These are phyloP conservation scores for Phialocephala subalpina DNA, from an alignment of 2,329 filamentous ascomycete genomes.

Conservation along the genomic window DNA sequence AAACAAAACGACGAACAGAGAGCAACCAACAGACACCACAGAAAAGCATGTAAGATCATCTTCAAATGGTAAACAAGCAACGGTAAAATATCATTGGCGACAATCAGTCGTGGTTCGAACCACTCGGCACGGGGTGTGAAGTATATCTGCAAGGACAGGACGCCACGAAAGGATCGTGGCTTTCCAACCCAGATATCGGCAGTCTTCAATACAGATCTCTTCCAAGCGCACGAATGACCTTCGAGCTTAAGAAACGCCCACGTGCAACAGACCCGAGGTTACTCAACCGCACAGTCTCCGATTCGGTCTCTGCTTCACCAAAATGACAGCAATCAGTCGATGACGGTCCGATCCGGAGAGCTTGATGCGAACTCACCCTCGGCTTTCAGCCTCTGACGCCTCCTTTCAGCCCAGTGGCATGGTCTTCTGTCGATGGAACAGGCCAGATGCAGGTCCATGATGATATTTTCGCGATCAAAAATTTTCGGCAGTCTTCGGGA, in stretches of 20 bases:
- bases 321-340: not conserved
- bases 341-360: conserved; percentile 4
- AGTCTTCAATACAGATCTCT: not conserved
- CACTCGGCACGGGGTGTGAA: not conserved
- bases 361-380: not conserved
- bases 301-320: not conserved
- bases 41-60: not conserved
- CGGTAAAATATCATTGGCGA: not conserved
- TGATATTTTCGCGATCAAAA: not conserved
- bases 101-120: not conserved
- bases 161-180: not conserved
- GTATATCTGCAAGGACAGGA: not conserved
- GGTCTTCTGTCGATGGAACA: not conserved
- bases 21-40: not conserved
- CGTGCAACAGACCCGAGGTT: not conserved
- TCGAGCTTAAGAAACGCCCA: not conserved
- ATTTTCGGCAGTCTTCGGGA: conserved; percentile 15
- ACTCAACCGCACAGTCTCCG: not conserved
- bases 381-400: not conserved
- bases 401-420: not conserved
- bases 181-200: not conserved
- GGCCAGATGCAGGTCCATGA: not conserved
- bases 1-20: too few relatives aligned
- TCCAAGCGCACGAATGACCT: not conserved
- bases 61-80: not conserved